phyloP scores from a whole-genome alignment of 2,329 filamentous ascomycete genomes.

The Neodidymelliopsis sp. region DNA sequence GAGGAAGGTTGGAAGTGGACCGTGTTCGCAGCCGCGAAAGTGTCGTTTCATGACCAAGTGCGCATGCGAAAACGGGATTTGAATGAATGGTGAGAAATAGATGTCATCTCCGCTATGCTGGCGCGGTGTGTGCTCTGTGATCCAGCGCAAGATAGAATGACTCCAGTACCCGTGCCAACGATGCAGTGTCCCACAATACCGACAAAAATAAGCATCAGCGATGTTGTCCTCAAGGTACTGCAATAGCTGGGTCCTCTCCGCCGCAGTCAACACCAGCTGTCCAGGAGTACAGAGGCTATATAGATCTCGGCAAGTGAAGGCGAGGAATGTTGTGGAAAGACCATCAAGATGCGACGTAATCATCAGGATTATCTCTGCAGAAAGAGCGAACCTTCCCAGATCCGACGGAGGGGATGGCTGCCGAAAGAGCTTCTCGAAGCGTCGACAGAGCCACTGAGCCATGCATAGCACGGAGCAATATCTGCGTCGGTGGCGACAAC shows the following conservation, averaged over 20 bases:
- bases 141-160: conserved; percentile 8
- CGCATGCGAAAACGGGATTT: conserved; percentile 24
- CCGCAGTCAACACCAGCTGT: conserved; percentile 6
- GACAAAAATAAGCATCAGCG: conserved; percentile 25
- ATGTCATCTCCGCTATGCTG: conserved; percentile 3
- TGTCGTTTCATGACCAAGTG: conserved; percentile 34
- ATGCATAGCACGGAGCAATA: conserved; percentile 4
- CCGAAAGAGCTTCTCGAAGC: conserved; percentile 15
- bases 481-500: conserved; percentile 9
- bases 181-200: conserved; percentile 29
- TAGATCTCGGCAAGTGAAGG: conserved; percentile 27
- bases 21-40: conserved; percentile 26
- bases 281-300: conserved; percentile 21
- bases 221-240: conserved; percentile 27
- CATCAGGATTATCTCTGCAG: conserved; percentile 28
- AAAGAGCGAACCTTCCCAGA: conserved; percentile 21
- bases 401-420: conserved; percentile 8
- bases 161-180: conserved; percentile 28
- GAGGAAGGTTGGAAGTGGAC: conserved; percentile 20
- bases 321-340: conserved; percentile 21
- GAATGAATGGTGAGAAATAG: conserved; percentile 7
- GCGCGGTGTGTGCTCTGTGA: conserved; percentile 13
- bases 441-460: conserved; percentile 5
- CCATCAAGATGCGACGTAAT: conserved; percentile 23
- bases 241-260: conserved; percentile 25